phyloP scores from a whole-genome alignment of 2,329 filamentous ascomycete genomes.

The Botrytis hyacinthi region DNA sequence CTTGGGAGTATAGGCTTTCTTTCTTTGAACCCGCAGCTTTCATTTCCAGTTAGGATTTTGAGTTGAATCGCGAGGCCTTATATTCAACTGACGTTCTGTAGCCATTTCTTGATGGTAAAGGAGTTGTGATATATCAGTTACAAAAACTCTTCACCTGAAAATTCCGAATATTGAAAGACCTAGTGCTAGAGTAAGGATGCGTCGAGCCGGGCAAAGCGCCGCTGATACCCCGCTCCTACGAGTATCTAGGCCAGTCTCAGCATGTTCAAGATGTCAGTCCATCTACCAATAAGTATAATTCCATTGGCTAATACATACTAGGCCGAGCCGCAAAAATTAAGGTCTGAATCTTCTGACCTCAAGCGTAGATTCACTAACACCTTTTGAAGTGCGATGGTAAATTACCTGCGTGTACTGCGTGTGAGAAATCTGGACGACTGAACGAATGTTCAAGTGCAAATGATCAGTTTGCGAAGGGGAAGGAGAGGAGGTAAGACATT shows the following conservation, averaged over 20 bases:
- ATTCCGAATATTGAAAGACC: neutral
- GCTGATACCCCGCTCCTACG: conserved; percentile 56
- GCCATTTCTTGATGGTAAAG: neutral
- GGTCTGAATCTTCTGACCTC: conserved; percentile 43
- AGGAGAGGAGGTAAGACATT: conserved; percentile 72
- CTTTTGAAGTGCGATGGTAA: conserved; percentile 79
- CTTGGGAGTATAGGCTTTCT: neutral
- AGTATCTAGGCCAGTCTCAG: conserved; percentile 76
- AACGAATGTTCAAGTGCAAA: conserved; percentile 90
- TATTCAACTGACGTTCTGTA: conserved; percentile 9
- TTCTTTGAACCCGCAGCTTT: neutral
- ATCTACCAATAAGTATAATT: neutral
- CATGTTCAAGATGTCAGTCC: conserved; percentile 69
- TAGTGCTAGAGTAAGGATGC: conserved; percentile 24
- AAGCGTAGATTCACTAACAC: conserved; percentile 26
- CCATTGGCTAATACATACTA: conserved; percentile 33
- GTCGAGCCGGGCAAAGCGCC: conserved; percentile 29
- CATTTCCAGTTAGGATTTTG: neutral
- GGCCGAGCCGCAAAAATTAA: conserved; percentile 91
- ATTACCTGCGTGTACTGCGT: conserved; percentile 89
- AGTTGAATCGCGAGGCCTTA: neutral
- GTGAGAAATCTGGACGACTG: conserved; percentile 84
- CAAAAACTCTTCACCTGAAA: neutral
- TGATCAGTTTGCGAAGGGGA: conserved; percentile 92
- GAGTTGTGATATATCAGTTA: neutral